Conservation (phyloP, 2,329 filamentous ascomycete species). For the Hirsutella rhossiliensis region DNA sequence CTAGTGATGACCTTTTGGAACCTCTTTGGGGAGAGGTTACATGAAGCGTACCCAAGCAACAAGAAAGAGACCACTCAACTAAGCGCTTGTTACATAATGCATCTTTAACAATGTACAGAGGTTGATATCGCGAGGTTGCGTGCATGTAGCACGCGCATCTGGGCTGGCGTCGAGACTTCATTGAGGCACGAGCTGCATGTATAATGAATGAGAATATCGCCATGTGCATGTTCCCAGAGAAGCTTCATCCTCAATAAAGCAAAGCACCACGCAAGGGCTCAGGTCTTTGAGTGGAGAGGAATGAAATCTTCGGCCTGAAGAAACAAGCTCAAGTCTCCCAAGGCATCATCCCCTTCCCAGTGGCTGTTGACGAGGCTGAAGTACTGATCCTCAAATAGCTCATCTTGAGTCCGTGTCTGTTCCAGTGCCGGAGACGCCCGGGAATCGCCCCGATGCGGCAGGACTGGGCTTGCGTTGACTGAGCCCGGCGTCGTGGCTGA, state of each 20-base stretch:
- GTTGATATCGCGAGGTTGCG: too few relatives aligned
- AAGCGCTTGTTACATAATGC: too few relatives aligned
- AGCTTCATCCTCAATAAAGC: background rate
- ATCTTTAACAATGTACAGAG: too few relatives aligned
- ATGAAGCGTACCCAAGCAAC: too few relatives aligned
- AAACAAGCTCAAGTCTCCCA: conserved; percentile 21
- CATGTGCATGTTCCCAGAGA: background rate
- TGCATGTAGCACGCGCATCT: too few relatives aligned
- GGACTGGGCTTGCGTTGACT: background rate
- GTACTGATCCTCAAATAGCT: conserved; percentile 21
- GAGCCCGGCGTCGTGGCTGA: conserved; percentile 1
- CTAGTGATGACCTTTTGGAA: too few relatives aligned
- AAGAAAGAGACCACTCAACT: too few relatives aligned
- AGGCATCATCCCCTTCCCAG: conserved; percentile 22
- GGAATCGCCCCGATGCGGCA: background rate
- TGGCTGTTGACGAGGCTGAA: conserved; percentile 20
- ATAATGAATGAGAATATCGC: background rate
- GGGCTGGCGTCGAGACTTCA: too few relatives aligned
- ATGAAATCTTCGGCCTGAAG: conserved; percentile 17
- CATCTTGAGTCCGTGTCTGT: conserved; percentile 10
- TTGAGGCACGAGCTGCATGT: too few relatives aligned
- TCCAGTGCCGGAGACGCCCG: conserved; percentile 4
- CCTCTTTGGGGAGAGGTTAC: too few relatives aligned
- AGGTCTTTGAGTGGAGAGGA: conserved; percentile 14
- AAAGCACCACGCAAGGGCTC: conserved; percentile 1